A percentile compares a stretch with the other conserved stretches of the same genome.
These are phyloP conservation scores for Tinospora cordifolia DNA, from an alignment of 164 flowering plant genomes.

Conservation along the genomic window DNA sequence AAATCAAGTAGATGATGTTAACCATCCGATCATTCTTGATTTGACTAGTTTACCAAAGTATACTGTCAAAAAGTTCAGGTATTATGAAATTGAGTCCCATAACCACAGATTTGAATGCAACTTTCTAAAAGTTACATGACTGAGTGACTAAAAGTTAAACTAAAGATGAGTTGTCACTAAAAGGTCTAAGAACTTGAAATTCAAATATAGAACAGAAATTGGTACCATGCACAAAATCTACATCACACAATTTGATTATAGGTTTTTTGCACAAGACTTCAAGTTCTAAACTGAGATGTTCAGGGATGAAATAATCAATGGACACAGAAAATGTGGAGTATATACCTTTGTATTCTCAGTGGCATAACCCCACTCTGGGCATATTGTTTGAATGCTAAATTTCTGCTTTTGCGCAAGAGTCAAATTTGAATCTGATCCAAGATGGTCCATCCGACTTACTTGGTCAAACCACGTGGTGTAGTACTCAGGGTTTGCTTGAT, in stretches of 20 bases:
- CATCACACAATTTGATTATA: too few relatives aligned
- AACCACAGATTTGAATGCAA: background rate
- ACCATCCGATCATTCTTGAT: background rate
- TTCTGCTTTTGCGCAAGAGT: constrained; percentile 54
- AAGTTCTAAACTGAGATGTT: background rate
- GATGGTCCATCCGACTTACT: constrained; percentile 26
- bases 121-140: background rate
- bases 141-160: background rate
- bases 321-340: background rate
- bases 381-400: constrained; percentile 64
- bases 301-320: background rate
- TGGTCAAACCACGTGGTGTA: constrained; percentile 33
- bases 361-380: constrained; percentile 86
- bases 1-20: background rate
- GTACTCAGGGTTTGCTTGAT: constrained; percentile 26
- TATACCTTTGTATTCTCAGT: constrained; percentile 70
- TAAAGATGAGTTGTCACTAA: background rate
- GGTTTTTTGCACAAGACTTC: too few relatives aligned
- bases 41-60: background rate
- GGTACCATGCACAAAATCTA: too few relatives aligned
- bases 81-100: background rate
- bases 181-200: background rate
- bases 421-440: constrained; percentile 36
- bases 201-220: background rate
- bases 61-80: background rate